Conservation (phyloP, 257 asterid species). For the Paulownia fortunei region DNA sequence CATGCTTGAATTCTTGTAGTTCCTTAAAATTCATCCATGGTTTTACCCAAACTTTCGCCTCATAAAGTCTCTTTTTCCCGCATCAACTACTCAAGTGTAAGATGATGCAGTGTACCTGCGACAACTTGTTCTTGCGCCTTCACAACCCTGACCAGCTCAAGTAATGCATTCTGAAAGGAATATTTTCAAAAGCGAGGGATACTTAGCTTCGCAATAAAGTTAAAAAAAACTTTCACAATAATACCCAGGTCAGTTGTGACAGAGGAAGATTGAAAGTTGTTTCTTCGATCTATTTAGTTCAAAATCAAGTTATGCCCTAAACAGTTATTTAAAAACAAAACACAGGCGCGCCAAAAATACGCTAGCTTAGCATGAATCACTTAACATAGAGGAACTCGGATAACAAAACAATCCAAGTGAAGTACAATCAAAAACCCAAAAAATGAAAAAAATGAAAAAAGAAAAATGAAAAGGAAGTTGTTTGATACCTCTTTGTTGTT, state of each 20-base stretch:
- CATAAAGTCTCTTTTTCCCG: slow-evolving; percentile 76
- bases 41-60: slow-evolving; percentile 93
- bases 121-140: slow-evolving; percentile 82
- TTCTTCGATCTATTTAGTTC: too few relatives aligned
- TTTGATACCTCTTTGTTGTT: slow-evolving; percentile 63
- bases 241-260: too few relatives aligned
- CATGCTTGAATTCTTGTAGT: slow-evolving; percentile 79
- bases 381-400: too few relatives aligned
- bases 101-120: slow-evolving; percentile 77
- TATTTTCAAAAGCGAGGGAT: too few relatives aligned
- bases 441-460: neutral
- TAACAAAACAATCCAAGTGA: too few relatives aligned
- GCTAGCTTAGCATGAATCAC: too few relatives aligned
- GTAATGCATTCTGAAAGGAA: slow-evolving; percentile 60
- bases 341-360: too few relatives aligned
- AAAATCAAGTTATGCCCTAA: neutral
- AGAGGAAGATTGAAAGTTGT: too few relatives aligned
- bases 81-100: slow-evolving; percentile 83
- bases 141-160: slow-evolving; percentile 85
- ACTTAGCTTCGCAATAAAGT: neutral
- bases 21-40: slow-evolving; percentile 91
- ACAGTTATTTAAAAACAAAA: neutral
- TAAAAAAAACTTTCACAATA: too few relatives aligned
- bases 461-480: neutral
- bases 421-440: neutral